Evolutionary conservation across 495 filamentous ascomycete species (phyloP).

Genomic region (Tuber aestivum): DNA sequence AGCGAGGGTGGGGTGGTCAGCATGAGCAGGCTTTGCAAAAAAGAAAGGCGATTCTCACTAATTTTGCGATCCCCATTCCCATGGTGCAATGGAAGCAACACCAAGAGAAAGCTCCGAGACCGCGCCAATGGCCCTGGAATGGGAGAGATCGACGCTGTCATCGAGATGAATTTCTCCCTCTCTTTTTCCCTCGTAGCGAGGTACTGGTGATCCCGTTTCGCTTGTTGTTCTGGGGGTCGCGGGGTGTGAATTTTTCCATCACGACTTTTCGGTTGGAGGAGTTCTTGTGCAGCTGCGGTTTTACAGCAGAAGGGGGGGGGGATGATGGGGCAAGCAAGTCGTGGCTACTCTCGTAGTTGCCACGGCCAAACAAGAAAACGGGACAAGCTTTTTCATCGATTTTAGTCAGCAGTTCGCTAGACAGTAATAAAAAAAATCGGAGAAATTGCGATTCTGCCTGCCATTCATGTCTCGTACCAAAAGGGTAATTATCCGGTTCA

Average conservation of each 20-base stretch:
- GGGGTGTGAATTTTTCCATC: background rate
- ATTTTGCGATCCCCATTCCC: constrained; percentile 32
- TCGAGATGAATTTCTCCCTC: constrained; percentile 28
- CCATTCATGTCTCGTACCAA: background rate
- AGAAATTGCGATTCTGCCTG: background rate
- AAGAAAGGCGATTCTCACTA: constrained; percentile 32
- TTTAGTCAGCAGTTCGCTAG: background rate
- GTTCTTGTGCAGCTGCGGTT: constrained; percentile 18
- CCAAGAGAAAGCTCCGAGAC: constrained; percentile 40
- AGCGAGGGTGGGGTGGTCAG: constrained; percentile 32
- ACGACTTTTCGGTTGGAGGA: constrained; percentile 20
- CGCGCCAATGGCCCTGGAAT: constrained; percentile 6
- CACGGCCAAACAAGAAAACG: background rate
- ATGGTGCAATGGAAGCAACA: constrained; percentile 26
- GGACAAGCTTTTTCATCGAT: background rate
- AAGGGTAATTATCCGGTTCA: background rate
- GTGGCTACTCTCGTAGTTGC: background rate
- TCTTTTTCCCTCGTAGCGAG: constrained; percentile 11
- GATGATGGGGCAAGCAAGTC: background rate
- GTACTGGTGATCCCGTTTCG: background rate
- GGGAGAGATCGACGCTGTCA: constrained; percentile 33
- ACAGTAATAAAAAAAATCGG: background rate
- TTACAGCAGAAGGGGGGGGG: constrained; percentile 17
- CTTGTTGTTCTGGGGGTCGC: background rate
- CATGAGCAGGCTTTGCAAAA: constrained; percentile 23